phyloP scores from a whole-genome alignment of 352 stramenopile species.

The Globisporangium parvum region DNA sequence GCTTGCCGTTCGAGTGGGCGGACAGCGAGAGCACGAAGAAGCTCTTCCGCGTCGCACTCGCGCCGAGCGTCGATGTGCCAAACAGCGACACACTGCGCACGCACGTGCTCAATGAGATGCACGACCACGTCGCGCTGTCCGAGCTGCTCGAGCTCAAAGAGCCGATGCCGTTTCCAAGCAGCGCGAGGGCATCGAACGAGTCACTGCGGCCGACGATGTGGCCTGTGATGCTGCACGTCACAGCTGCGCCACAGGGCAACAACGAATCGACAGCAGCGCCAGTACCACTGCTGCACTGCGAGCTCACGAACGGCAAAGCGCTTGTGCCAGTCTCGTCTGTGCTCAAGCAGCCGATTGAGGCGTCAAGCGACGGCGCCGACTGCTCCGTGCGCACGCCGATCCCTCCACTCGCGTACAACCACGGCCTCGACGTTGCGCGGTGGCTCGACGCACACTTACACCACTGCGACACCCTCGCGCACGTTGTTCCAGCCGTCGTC shows the following conservation, averaged over 20 bases:
- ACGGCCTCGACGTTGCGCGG: constrained; percentile 52
- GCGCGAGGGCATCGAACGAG: background rate
- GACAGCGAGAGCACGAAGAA: constrained; percentile 45
- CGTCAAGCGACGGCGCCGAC: background rate
- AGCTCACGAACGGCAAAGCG: constrained; percentile 32
- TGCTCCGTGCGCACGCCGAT: background rate
- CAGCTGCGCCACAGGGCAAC: constrained; percentile 1
- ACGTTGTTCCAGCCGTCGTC: constrained; percentile 32
- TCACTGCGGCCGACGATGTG: constrained; percentile 2
- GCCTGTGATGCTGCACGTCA: constrained; percentile 37
- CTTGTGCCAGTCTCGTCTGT: constrained; percentile 27
- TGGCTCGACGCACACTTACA: constrained; percentile 35
- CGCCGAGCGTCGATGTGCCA: constrained; percentile 19
- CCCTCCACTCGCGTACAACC: constrained; percentile 20
- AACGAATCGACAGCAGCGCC: constrained; percentile 2
- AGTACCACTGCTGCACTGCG: constrained; percentile 23
- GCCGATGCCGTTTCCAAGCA: constrained; percentile 11
- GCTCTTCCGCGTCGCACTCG: constrained; percentile 29
- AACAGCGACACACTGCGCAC: constrained; percentile 31
- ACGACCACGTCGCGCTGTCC: constrained; percentile 20
- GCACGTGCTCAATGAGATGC: constrained; percentile 32
- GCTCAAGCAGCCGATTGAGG: constrained; percentile 12
- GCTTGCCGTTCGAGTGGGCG: constrained; percentile 60
- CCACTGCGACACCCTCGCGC: constrained; percentile 19
- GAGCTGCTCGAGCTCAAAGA: constrained; percentile 40